phyloP scores from a whole-genome alignment of 495 filamentous ascomycete genomes.

The Aspergillus cristatus region DNA sequence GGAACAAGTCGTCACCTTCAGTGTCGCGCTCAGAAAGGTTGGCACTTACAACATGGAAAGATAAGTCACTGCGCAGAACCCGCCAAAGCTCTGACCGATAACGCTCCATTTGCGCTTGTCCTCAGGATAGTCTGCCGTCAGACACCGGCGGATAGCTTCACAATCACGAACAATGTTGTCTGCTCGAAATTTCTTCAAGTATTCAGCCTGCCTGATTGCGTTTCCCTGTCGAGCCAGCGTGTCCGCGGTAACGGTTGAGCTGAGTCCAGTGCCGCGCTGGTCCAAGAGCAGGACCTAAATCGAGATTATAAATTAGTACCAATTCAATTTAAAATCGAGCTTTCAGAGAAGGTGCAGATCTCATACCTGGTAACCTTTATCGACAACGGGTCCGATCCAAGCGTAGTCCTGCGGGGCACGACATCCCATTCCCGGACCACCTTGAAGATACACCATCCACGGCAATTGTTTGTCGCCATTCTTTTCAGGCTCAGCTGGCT shows the following conservation, averaged over 20 bases:
- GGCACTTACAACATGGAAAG: constrained; percentile 58
- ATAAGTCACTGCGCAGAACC: constrained; percentile 75
- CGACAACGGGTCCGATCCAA: constrained; percentile 59
- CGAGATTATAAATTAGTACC: too few relatives aligned
- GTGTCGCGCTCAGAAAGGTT: too few relatives aligned
- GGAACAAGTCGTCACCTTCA: too few relatives aligned
- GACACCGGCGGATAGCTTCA: constrained; percentile 67
- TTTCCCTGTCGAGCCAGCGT: constrained; percentile 58
- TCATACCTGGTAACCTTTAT: constrained; percentile 63
- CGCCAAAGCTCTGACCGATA: constrained; percentile 87
- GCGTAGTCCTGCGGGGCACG: constrained; percentile 59
- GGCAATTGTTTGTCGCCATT: constrained; percentile 39
- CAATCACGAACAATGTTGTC: constrained; percentile 84
- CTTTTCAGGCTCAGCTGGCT: constrained; percentile 45
- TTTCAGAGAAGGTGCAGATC: background rate
- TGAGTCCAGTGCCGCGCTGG: constrained; percentile 81
- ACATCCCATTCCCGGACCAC: constrained; percentile 73
- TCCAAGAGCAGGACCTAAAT: constrained; percentile 70
- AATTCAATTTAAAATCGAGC: too few relatives aligned
- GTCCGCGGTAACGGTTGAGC: constrained; percentile 62
- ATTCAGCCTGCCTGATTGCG: constrained; percentile 59
- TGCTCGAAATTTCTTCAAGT: constrained; percentile 79
- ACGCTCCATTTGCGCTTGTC: constrained; percentile 73
- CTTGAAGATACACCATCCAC: constrained; percentile 60
- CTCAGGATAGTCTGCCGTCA: constrained; percentile 60